Evolutionary conservation across 73 alveolate genomes (phyloP).

Genomic region (Stentor coeruleus): DNA sequence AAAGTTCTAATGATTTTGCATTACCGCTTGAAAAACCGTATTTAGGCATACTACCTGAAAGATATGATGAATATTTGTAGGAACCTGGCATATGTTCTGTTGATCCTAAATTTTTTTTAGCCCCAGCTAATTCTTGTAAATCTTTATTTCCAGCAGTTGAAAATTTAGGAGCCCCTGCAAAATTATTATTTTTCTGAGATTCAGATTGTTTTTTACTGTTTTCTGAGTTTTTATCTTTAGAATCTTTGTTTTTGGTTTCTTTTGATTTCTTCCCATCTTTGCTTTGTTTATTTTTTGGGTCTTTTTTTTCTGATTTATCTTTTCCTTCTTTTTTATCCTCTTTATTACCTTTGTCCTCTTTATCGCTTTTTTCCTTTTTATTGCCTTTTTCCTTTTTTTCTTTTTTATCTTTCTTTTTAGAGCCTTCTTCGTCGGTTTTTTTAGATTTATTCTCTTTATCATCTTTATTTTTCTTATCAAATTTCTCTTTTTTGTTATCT

Average conservation of each 20-base stretch:
- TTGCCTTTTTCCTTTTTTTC: not conserved
- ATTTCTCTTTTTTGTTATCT: not conserved
- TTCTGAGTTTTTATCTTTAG: not conserved
- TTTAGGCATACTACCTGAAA: not conserved
- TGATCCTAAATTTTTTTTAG: too few species aligned
- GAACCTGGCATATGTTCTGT: too few species aligned
- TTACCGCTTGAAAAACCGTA: not conserved
- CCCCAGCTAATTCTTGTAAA: too few species aligned
- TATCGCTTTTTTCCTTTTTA: not conserved
- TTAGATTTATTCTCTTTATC: not conserved
- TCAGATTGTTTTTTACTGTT: not conserved
- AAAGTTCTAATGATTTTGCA: not conserved
- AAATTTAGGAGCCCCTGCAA: not conserved
- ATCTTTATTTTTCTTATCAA: not conserved
- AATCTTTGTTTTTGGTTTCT: not conserved
- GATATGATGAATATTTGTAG: not conserved
- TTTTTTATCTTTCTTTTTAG: not conserved
- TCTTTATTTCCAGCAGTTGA: too few species aligned
- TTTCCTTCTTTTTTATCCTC: not conserved
- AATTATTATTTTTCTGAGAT: not conserved
- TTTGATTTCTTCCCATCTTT: not conserved
- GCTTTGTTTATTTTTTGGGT: too few species aligned
- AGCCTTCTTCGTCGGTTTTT: not conserved
- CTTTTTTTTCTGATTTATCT: not conserved
- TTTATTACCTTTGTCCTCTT: not conserved